Evolutionary conservation across 176 grass and related monocot species (phyloP), one percentile per base, ranked within the genome.

Genomic region (Olyra latifolia): DNA sequence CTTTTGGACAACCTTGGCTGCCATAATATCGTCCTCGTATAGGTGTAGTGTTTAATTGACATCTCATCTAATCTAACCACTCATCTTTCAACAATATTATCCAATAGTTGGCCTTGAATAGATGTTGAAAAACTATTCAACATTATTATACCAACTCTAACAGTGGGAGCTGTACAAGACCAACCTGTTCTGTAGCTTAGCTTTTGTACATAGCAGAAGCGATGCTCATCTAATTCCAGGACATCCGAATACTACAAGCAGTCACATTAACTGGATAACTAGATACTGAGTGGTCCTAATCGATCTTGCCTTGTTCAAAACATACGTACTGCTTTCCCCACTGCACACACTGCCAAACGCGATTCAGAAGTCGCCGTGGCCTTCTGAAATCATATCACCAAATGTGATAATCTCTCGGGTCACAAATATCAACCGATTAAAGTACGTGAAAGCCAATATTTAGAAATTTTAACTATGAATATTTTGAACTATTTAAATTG

Each of bases 201-300:
- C 47, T 35, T 72, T 24, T 53, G 35, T 72, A 53, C 46, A 11
- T 52, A 17, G 15, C 69, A 70, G 27, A n/a, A 8, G n/a, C n/a
- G 22, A 32, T 30, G 58, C 9, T 62, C 57, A 77, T 44, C 58
- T 19, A 12, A 15, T 77, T 77, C 41, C 41, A 2, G 73, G 55
- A 76, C 74, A 77, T 30, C 57, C n/a, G 74, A 62, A 63, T 16
- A n/a, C 56, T 20, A 47, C 57, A 62, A 7, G 47, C 14, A 50
- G 24, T 16, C 13, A 45, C 39, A 62, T n/a, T n/a, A n/a, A n/a
- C n/a, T n/a, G n/a, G n/a, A n/a, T n/a, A n/a, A n/a, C n/a, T n/a
- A n/a, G n/a, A 43, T 41, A 3, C 35, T 58, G 10, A 60, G 4
- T 22, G 39, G 62, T n/a, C n/a, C n/a, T 20, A n/a, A 10, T 8